Conservation (phyloP, 2,329 filamentous ascomycete genomes). For the Fusarium musae region DNA sequence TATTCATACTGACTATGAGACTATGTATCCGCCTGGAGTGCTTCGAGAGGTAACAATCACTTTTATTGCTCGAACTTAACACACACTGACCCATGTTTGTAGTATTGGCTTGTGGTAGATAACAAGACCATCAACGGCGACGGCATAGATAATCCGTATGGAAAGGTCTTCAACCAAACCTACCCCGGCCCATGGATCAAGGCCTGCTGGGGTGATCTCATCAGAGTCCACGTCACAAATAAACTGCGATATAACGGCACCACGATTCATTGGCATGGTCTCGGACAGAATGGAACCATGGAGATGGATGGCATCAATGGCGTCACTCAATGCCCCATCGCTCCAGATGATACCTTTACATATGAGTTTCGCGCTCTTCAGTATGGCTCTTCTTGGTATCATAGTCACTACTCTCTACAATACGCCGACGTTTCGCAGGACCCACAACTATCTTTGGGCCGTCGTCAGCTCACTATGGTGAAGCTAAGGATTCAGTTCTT, state of each 20-base stretch:
- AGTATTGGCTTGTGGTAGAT: background rate
- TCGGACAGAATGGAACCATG: background rate
- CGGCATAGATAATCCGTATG: background rate
- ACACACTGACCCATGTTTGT: too few relatives aligned
- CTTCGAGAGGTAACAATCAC: conserved; percentile 2
- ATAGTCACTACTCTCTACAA: conserved; percentile 34
- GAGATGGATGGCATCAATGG: background rate
- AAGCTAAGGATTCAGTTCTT: conserved; percentile 2
- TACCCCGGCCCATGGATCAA: background rate
- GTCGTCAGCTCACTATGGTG: background rate
- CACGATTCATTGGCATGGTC: background rate
- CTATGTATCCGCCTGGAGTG: background rate
- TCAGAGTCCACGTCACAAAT: background rate
- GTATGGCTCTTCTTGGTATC: conserved; percentile 33
- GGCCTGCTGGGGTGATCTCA: background rate
- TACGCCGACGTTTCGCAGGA: conserved; percentile 30
- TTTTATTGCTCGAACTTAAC: too few relatives aligned
- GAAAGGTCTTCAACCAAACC: conserved; percentile 4
- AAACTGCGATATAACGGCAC: background rate
- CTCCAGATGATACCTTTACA: background rate
- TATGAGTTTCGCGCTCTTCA: conserved; percentile 27
- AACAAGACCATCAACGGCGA: conserved; percentile 10
- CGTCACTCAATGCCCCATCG: background rate
- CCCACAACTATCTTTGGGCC: conserved; percentile 29
- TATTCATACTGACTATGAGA: conserved; percentile 11